Evolutionary conservation across 2,329 filamentous ascomycete genomes (phyloP), one percentile per base, ranked within the genome.

Genomic region (Colletotrichum destructivum): DNA sequence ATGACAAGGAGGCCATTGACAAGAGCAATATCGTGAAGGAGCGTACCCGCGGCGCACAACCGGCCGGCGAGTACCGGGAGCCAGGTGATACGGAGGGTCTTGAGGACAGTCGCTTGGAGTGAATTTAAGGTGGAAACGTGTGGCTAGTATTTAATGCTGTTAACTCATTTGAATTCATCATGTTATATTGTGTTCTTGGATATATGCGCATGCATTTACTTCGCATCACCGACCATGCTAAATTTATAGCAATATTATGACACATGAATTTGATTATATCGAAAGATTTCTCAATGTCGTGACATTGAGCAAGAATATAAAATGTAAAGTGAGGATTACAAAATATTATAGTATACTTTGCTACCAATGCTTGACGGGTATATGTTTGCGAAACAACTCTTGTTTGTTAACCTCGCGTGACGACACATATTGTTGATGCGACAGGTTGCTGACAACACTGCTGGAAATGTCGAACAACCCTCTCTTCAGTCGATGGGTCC

Each of bases 1-100:
- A 83, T 40, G 81, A 84, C 2, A 77, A 71, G 26, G 81, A 83
- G 1, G 82, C 81, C 2, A 83, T 84, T 47, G 79, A 83, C 46
- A 64, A 77, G 46, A 74, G 73, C 26, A 83, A 83, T 59, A 82
- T 83, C n/a, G 69, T 84, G 6, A 74, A 76, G 4, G 77, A 79
- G 23, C 78, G 80, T 4, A 83, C 81, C 1, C 80, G 81, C 16
- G 75, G 77, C 16, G 80, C 81, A 5, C 71, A 78, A 51, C 74
- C 76, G 1, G 40, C 35, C 12, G 75, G 77, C 0, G 73, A 70
- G 0, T 84, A 83, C 52, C 66, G 72, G 0, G 79, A 82, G 75
- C 80, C 80, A 1, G 80, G 79, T 0, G 81, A 83, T 31, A 79
- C 81, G 9, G 78, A 82, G 44, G 72, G 72, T 1, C 18, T 74